Conservation (phyloP, 768 basidiomycete genomes). For the Mrakia frigida region DNA sequence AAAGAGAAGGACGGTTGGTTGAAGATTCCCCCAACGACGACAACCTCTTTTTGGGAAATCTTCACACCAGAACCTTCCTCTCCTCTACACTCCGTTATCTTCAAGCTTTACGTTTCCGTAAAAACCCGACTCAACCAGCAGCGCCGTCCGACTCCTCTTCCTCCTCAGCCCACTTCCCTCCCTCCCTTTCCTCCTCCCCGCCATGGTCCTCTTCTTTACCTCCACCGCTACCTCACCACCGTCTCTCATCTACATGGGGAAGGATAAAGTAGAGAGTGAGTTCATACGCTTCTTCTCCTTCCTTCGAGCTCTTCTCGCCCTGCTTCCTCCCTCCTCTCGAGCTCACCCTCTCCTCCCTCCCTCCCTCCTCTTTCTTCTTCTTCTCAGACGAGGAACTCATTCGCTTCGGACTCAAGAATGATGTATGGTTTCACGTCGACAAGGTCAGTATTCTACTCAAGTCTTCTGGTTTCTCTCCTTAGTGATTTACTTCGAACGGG, state of each 20-base stretch:
- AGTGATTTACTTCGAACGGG: not conserved
- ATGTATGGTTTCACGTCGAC: slow-evolving; percentile 83
- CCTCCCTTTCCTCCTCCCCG: not conserved
- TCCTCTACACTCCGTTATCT: no score
- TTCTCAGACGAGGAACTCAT: slow-evolving; percentile 86
- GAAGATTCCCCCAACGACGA: no score
- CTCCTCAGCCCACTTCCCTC: not conserved
- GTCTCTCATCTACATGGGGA: slow-evolving; percentile 79
- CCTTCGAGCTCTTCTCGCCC: no score
- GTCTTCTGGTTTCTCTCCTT: not conserved
- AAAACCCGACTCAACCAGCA: not conserved
- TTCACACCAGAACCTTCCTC: no score
- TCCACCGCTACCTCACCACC: slow-evolving; percentile 57
- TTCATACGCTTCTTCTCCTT: slow-evolving; percentile 31
- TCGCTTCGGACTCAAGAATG: slow-evolving; percentile 57
- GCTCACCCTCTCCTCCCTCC: no score
- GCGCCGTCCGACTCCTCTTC: not conserved
- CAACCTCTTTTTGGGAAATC: no score
- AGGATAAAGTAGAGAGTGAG: slow-evolving; percentile 93
- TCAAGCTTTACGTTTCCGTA: not conserved
- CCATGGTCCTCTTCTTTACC: slow-evolving; percentile 62
- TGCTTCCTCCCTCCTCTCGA: no score
- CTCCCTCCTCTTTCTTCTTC: not conserved
- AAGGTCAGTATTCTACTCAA: slow-evolving; percentile 46
- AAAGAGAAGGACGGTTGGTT: not conserved